A percentile compares a stretch with the other conserved stretches of the same genome.
Conservation (phyloP, 805 yeast genomes). For the Priceomyces carsonii region DNA sequence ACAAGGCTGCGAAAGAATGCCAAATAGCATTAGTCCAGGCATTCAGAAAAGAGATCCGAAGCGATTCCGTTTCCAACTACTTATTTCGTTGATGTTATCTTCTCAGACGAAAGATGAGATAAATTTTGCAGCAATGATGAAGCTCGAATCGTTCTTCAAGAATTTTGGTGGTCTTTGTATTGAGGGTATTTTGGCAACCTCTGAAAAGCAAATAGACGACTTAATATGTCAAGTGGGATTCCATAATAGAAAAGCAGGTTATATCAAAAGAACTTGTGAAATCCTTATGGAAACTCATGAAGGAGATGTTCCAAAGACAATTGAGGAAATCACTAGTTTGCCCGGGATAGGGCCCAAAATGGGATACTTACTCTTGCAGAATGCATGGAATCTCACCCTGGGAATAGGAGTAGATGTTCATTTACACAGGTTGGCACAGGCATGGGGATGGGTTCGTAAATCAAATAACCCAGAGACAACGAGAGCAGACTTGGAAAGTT, state of each 20-base stretch:
- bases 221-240: constrained; percentile 84
- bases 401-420: constrained; percentile 98
- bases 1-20: constrained; percentile 76
- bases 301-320: constrained; percentile 73
- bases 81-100: constrained; percentile 81
- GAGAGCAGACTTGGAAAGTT: constrained; percentile 61
- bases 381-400: constrained; percentile 72
- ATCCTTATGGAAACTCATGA: constrained; percentile 50
- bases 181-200: constrained; percentile 50
- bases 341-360: constrained; percentile 98
- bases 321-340: constrained; percentile 61
- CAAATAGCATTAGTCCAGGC: constrained; percentile 41
- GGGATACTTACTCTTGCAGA: constrained; percentile 80
- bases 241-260: constrained; percentile 76
- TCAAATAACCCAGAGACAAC: constrained; percentile 75
- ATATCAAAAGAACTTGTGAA: constrained; percentile 60
- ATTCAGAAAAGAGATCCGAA: constrained; percentile 34
- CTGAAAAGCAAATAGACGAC: constrained; percentile 59
- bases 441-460: constrained; percentile 74
- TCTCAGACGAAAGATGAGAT: constrained; percentile 92
- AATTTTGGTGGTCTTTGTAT: constrained; percentile 53
- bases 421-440: constrained; percentile 72
- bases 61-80: constrained; percentile 64
- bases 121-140: constrained; percentile 69
- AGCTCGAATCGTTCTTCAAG: constrained; percentile 26